phyloP scores from a whole-genome alignment of 768 basidiomycete genomes.

The Suillus fuscotomentosus region DNA sequence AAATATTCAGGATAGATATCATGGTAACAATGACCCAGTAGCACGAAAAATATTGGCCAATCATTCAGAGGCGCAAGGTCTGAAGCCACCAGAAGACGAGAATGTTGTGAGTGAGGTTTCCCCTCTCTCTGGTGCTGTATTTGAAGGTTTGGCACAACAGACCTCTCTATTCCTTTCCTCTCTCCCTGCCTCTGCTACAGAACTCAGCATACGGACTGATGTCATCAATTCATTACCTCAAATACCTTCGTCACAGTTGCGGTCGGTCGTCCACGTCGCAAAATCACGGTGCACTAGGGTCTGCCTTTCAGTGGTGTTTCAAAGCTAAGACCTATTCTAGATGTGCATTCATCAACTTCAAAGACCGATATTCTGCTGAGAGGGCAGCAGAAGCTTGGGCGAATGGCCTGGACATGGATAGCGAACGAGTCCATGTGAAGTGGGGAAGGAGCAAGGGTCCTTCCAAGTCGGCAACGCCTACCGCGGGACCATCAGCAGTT shows the following conservation, averaged over 20 bases:
- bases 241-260: conserved; percentile 62
- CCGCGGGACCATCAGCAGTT: conserved; percentile 7
- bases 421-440: conserved; percentile 67
- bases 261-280: conserved; percentile 82
- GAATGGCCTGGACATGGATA: conserved; percentile 86
- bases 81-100: conserved; percentile 87
- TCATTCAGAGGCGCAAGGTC: conserved; percentile 79
- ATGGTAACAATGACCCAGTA: conserved; percentile 92
- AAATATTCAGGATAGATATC: conserved; percentile 92
- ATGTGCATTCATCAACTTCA: conserved; percentile 97
- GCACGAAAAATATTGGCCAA: conserved; percentile 82
- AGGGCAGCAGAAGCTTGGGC: conserved; percentile 86
- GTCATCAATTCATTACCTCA: conserved; percentile 68
- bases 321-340: conserved; percentile 34
- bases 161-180: conserved; percentile 85
- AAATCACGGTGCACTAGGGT: conserved; percentile 60
- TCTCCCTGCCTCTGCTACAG: conserved; percentile 67
- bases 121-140: background rate
- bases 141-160: conserved; percentile 36
- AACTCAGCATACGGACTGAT: conserved; percentile 69
- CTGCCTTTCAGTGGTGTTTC: background rate
- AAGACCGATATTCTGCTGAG: conserved; percentile 79
- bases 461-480: conserved; percentile 30
- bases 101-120: conserved; percentile 62
- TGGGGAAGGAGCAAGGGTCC: conserved; percentile 80